Percentiles rank a stretch among this genome's conserved stretches.
phyloP scores from a whole-genome alignment of 192 early-diverging fungal species.

The Coemansia sp. region DNA sequence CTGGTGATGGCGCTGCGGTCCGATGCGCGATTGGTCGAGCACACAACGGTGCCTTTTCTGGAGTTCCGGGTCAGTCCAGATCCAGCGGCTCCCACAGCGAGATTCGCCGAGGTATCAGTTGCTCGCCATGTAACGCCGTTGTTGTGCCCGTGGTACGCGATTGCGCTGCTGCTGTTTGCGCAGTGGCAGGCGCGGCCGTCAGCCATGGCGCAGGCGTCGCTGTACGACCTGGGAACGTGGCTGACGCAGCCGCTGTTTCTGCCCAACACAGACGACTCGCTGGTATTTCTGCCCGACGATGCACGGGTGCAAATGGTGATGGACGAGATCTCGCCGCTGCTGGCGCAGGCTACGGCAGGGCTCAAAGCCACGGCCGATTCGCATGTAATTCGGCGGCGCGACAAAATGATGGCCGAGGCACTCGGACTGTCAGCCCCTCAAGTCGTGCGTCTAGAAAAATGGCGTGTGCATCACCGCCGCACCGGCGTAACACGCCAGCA shows the following conservation, averaged over 20 bases:
- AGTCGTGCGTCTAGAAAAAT: constrained; percentile 49
- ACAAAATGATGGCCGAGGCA: constrained; percentile 50
- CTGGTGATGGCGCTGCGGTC: constrained; percentile 47
- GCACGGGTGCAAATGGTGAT: constrained; percentile 50
- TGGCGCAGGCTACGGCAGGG: constrained; percentile 27
- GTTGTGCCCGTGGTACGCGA: constrained; percentile 48
- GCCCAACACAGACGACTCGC: constrained; percentile 45
- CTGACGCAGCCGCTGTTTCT: constrained; percentile 52
- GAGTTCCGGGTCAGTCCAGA: constrained; percentile 55
- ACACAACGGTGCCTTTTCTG: constrained; percentile 52
- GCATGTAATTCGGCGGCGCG: constrained; percentile 43
- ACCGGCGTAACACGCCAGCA: constrained; percentile 49
- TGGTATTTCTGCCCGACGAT: constrained; percentile 47
- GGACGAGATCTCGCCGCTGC: constrained; percentile 44
- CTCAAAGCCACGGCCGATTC: constrained; percentile 31
- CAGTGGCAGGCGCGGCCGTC: constrained; percentile 54
- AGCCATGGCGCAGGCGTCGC: constrained; percentile 42
- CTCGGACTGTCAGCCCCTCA: constrained; percentile 51
- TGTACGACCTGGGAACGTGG: constrained; percentile 37
- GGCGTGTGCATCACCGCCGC: constrained; percentile 55
- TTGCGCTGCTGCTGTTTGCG: constrained; percentile 40
- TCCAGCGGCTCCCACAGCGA: constrained; percentile 34
- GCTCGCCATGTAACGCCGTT: constrained; percentile 41
- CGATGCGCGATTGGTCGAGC: constrained; percentile 51
- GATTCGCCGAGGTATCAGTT: constrained; percentile 49